These are phyloP conservation scores for Saccharomyces hybrid DNA, from an alignment of 1,139 yeast genomes.

Conservation along the genomic window DNA sequence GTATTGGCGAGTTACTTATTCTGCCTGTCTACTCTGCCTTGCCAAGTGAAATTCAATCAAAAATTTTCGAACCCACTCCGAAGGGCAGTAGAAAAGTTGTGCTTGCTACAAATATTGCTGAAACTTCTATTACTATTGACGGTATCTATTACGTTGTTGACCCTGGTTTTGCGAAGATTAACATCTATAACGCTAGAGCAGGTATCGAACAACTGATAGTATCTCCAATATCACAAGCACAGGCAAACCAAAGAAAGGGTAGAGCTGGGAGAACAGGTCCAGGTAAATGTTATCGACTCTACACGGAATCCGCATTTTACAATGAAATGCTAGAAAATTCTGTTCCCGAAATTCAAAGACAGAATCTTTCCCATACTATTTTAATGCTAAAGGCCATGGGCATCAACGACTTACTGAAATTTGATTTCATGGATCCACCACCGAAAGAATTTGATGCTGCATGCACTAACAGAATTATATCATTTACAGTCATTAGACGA, in stretches of 20 bases:
- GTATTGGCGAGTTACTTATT: slow-evolving; percentile 59
- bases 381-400: slow-evolving; percentile 94
- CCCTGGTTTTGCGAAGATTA: slow-evolving; percentile 88
- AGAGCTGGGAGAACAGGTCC: slow-evolving; percentile 97
- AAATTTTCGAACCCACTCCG: slow-evolving; percentile 85
- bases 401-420: slow-evolving; percentile 65
- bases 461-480: slow-evolving; percentile 78
- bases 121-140: slow-evolving; percentile 90
- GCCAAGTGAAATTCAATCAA: slow-evolving; percentile 75
- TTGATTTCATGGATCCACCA: slow-evolving; percentile 95
- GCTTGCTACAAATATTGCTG: slow-evolving; percentile 92
- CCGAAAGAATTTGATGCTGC: slow-evolving; percentile 62
- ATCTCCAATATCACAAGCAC: slow-evolving; percentile 83
- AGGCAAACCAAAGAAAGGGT: slow-evolving; percentile 94
- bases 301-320: slow-evolving; percentile 77
- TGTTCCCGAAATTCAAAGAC: slow-evolving; percentile 89
- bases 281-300: slow-evolving; percentile 85
- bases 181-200: slow-evolving; percentile 68
- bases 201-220: slow-evolving; percentile 89
- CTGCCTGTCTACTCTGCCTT: slow-evolving; percentile 90
- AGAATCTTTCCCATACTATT: slow-evolving; percentile 76
- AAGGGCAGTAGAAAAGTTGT: slow-evolving; percentile 74
- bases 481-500: slow-evolving; percentile 71
- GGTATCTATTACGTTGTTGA: slow-evolving; percentile 87
- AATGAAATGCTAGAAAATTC: slow-evolving; percentile 83